phyloP scores from a whole-genome alignment of 2,329 filamentous ascomycete species.

The Monosporascus sp. region DNA sequence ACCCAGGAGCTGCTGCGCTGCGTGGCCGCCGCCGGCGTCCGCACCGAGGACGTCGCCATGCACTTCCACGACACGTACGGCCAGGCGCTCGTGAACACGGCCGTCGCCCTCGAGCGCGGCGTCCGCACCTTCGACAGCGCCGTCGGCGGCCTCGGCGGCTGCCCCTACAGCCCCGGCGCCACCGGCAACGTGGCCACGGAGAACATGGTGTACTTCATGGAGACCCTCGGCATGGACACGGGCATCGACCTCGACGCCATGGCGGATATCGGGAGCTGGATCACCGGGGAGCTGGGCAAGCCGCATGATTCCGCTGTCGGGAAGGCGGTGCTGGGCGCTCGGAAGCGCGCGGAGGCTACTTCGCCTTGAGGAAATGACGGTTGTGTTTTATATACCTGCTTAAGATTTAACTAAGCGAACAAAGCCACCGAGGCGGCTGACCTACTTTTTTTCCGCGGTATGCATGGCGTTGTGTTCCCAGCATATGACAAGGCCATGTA shows the following conservation, averaged over 20 bases:
- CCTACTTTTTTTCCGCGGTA: too few species aligned
- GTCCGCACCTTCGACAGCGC: constrained; percentile 62
- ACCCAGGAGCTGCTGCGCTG: constrained; percentile 40
- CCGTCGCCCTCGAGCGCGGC: constrained; percentile 58
- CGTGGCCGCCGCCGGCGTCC: constrained; percentile 46
- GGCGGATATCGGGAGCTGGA: constrained; percentile 53
- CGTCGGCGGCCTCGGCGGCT: constrained; percentile 62
- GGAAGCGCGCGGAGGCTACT: constrained; percentile 8
- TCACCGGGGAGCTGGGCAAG: constrained; percentile 43
- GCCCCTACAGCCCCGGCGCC: constrained; percentile 63
- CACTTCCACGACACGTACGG: constrained; percentile 73
- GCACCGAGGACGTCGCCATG: constrained; percentile 52
- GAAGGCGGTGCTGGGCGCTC: constrained; percentile 27
- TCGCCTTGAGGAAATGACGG: background rate
- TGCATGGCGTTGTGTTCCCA: too few species aligned
- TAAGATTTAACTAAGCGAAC: too few species aligned
- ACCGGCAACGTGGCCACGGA: constrained; percentile 56
- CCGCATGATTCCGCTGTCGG: constrained; percentile 34
- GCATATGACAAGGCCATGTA: too few species aligned
- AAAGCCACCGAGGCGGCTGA: too few species aligned
- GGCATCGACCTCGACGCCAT: constrained; percentile 53
- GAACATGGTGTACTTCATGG: constrained; percentile 40
- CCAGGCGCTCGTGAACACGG: constrained; percentile 60
- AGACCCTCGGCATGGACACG: constrained; percentile 53
- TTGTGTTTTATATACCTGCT: too few species aligned